A percentile compares a stretch with the other conserved stretches of the same genome.
These are phyloP conservation scores for Sphagnurus paluster DNA, from an alignment of 1,284 basidiomycete species.

Conservation along the genomic window DNA sequence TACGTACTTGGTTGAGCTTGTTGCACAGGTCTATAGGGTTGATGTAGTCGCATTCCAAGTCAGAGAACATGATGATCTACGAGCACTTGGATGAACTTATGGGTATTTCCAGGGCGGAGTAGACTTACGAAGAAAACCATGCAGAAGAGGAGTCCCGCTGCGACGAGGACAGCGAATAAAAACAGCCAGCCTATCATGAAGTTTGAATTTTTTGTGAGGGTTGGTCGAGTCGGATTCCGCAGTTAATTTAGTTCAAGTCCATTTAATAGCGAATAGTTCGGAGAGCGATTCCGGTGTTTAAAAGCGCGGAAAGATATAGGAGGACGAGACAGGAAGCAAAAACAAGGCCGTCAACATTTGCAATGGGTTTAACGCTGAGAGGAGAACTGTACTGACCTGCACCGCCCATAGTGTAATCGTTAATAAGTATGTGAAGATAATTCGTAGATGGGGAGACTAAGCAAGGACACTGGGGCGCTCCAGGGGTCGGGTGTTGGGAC, in stretches of 20 bases:
- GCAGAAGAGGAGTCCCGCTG: conserved; percentile 91
- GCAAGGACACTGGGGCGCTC: conserved; percentile 1
- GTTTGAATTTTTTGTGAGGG: too few species aligned
- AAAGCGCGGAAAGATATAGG: conserved; percentile 12
- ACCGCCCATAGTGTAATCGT: conserved; percentile 24
- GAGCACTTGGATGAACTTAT: background rate
- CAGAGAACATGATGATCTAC: conserved; percentile 99
- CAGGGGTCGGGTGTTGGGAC: conserved; percentile 1
- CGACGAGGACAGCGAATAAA: conserved; percentile 90
- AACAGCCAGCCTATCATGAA: conserved; percentile 88
- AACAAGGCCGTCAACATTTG: conserved; percentile 8
- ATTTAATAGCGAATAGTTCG: too few species aligned
- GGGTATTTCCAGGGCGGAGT: background rate
- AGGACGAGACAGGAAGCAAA: conserved; percentile 29
- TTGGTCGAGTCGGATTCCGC: too few species aligned
- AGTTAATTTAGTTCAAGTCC: too few species aligned
- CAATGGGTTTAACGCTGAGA: conserved; percentile 3
- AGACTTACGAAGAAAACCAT: conserved; percentile 96
- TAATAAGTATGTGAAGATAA: conserved; percentile 7
- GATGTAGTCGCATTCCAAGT: conserved; percentile 98
- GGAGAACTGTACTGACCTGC: conserved; percentile 23
- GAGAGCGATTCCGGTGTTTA: background rate
- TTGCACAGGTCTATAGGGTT: conserved; percentile 99
- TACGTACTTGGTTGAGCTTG: conserved; percentile 92
- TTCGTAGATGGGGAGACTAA: conserved; percentile 5